phyloP scores from a whole-genome alignment of 331 rosid species.

The Quercus lobata region DNA sequence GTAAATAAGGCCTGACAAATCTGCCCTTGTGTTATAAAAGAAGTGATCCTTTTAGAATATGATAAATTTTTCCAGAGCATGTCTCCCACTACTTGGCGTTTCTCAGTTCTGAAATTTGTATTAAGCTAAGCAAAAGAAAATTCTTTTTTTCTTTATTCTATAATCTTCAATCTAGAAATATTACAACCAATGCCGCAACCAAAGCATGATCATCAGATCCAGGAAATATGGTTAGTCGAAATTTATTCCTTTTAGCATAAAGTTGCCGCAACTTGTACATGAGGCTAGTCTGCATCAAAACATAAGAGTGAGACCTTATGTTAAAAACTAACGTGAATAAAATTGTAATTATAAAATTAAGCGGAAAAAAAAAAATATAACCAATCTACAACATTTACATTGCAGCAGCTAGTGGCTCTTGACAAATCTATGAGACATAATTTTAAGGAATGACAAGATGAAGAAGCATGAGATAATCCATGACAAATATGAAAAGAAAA shows the following conservation, averaged over 20 bases:
- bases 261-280: constrained; percentile 48
- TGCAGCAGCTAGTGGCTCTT: too few relatives aligned
- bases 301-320: background rate
- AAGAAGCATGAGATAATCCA: background rate
- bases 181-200: constrained; percentile 36
- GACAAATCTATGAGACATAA: background rate
- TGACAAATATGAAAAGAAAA: background rate
- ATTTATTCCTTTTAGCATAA: constrained; percentile 37
- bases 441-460: background rate
- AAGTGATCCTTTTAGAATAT: background rate
- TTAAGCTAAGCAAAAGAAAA: too few relatives aligned
- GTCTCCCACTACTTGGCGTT: too few relatives aligned
- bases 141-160: background rate
- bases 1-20: constrained; percentile 6
- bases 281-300: constrained; percentile 47
- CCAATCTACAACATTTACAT: background rate
- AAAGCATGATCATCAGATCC: constrained; percentile 33
- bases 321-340: background rate
- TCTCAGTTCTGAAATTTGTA: too few relatives aligned
- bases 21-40: constrained; percentile 11
- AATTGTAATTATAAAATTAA: background rate
- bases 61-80: too few relatives aligned
- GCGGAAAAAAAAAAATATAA: background rate
- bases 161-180: constrained; percentile 32
- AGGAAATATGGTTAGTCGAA: constrained; percentile 51